Evolutionary conservation across 2,329 filamentous ascomycete species (phyloP).

Genomic region (Aspergillus sp.): DNA sequence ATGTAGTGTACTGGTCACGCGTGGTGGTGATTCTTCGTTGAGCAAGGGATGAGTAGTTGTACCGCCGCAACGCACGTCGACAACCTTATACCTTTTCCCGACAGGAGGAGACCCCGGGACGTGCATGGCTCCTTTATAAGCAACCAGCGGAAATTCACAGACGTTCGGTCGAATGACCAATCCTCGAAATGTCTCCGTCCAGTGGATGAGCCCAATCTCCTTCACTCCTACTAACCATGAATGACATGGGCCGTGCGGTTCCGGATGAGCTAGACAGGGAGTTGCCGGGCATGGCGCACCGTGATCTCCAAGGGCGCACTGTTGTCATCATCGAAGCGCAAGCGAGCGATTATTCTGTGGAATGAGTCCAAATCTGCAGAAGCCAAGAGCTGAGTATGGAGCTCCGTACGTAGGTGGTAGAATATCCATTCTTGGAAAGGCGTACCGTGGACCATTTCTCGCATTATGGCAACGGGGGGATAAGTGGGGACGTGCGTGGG

Average conservation of each 20-base stretch:
- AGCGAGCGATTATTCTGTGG: neutral
- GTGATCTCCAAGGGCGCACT: neutral
- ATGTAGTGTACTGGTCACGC: neutral
- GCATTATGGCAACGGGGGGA: neutral
- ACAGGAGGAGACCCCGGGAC: neutral
- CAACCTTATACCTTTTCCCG: neutral
- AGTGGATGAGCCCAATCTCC: neutral
- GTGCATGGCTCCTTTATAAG: neutral
- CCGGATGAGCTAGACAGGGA: neutral
- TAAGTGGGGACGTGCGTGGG: neutral
- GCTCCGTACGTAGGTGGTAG: neutral
- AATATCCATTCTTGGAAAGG: too few species aligned
- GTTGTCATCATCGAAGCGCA: neutral
- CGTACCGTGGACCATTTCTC: neutral
- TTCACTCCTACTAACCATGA: neutral
- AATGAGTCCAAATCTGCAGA: neutral
- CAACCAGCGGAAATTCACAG: neutral
- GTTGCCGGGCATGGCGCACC: neutral
- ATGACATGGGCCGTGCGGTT: conserved; percentile 1
- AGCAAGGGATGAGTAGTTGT: neutral
- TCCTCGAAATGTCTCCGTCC: neutral
- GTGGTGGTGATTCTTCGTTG: too few species aligned
- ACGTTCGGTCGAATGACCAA: neutral
- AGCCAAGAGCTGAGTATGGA: neutral
- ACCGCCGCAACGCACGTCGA: neutral